Percentiles rank a stretch among this genome's conserved stretches.
phyloP scores from a whole-genome alignment of 495 filamentous ascomycete genomes.

The Neurospora sublineolata region DNA sequence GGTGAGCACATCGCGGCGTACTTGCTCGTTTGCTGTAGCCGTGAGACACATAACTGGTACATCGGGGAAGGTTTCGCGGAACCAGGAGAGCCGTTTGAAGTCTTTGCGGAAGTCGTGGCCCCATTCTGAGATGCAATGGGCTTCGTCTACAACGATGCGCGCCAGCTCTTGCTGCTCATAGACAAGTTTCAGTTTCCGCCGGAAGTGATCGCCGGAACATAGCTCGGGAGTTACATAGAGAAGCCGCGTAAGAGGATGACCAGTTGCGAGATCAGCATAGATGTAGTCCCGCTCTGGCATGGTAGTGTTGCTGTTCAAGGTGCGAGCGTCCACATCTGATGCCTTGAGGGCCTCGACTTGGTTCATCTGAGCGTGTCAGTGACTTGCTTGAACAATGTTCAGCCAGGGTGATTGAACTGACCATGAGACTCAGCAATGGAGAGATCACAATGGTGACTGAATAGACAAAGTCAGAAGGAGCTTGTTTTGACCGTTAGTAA shows the following conservation, averaged over 20 bases:
- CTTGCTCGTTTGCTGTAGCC: conserved; percentile 72
- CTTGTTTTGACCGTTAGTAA: too few species aligned
- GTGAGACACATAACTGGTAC: conserved; percentile 87
- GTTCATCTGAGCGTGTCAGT: conserved; percentile 50
- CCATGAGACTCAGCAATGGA: conserved; percentile 69
- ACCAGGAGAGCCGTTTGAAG: conserved; percentile 81
- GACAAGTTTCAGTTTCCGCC: conserved; percentile 59
- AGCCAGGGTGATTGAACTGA: too few species aligned
- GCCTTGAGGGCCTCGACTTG: conserved; percentile 73
- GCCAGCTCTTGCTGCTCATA: conserved; percentile 71
- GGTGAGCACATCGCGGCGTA: conserved; percentile 67
- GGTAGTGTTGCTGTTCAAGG: conserved; percentile 73
- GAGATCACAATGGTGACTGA: conserved; percentile 84
- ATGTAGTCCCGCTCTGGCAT: conserved; percentile 52
- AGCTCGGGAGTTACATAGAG: conserved; percentile 92
- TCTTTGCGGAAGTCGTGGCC: conserved; percentile 93
- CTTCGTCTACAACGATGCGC: conserved; percentile 84
- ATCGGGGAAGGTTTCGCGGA: conserved; percentile 65
- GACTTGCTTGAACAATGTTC: not conserved
- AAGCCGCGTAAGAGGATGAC: conserved; percentile 72
- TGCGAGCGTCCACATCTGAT: conserved; percentile 66
- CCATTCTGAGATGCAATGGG: conserved; percentile 97
- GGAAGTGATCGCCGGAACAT: conserved; percentile 68
- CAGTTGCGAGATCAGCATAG: conserved; percentile 68
- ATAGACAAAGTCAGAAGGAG: not conserved